Percentiles rank a stretch among this genome's conserved stretches.
These are phyloP conservation scores for Pythium rishiriense DNA, from an alignment of 352 stramenopile species.

Conservation along the genomic window DNA sequence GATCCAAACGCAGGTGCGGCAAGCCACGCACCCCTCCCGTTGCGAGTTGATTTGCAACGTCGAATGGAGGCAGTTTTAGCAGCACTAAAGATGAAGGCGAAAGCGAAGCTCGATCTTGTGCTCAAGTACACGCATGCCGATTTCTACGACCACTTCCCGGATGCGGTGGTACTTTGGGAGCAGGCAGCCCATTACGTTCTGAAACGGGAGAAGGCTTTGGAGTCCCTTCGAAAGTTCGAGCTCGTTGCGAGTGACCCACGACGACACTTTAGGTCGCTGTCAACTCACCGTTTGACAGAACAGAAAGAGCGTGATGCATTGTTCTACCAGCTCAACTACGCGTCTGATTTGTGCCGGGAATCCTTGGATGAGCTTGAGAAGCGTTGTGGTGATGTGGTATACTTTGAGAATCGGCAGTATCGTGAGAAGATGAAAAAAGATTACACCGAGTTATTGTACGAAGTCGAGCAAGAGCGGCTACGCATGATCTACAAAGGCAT, in stretches of 20 bases:
- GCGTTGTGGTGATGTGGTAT: constrained; percentile 45
- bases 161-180: constrained; percentile 68
- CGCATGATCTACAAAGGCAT: constrained; percentile 53
- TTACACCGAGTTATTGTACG: constrained; percentile 71
- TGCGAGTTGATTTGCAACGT: constrained; percentile 58
- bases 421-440: constrained; percentile 76
- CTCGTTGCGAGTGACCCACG: constrained; percentile 63
- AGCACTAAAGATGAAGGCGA: constrained; percentile 45
- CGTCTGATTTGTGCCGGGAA: constrained; percentile 45
- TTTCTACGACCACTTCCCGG: constrained; percentile 57
- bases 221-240: constrained; percentile 28
- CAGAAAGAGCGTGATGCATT: constrained; percentile 66
- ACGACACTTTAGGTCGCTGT: constrained; percentile 69
- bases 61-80: constrained; percentile 61
- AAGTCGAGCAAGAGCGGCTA: constrained; percentile 72
- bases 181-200: constrained; percentile 41
- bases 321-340: constrained; percentile 56
- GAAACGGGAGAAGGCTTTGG: constrained; percentile 39
- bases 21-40: constrained; percentile 44
- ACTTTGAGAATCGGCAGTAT: constrained; percentile 46
- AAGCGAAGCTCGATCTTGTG: constrained; percentile 65
- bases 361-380: constrained; percentile 49
- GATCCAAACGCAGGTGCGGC: neutral
- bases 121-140: constrained; percentile 72
- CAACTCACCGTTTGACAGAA: constrained; percentile 56